Conservation (phyloP, 2,329 filamentous ascomycete genomes). For the Ilyonectria sp. region DNA sequence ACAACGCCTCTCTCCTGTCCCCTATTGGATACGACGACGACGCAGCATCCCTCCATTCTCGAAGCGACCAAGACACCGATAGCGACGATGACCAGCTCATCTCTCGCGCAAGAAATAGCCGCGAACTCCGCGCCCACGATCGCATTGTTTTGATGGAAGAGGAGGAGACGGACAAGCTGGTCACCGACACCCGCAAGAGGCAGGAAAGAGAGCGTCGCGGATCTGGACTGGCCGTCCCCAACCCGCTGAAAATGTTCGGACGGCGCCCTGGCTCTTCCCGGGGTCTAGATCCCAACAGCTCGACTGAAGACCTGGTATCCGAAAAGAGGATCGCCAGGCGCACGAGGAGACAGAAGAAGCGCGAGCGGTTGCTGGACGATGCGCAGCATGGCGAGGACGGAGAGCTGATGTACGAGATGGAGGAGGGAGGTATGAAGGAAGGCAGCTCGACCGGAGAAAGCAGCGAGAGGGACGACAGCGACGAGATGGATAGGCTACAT, state of each 20-base stretch:
- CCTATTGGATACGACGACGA: slow-evolving; percentile 78
- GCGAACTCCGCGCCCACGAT: slow-evolving; percentile 79
- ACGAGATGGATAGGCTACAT: slow-evolving; percentile 69
- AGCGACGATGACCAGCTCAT: slow-evolving; percentile 82
- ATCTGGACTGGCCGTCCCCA: slow-evolving; percentile 65
- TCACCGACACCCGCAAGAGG: slow-evolving; percentile 66
- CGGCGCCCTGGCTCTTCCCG: slow-evolving; percentile 55
- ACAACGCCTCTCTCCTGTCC: slow-evolving; percentile 69
- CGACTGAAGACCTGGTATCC: slow-evolving; percentile 63
- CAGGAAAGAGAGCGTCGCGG: slow-evolving; percentile 66
- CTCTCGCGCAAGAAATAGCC: slow-evolving; percentile 75
- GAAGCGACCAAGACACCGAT: slow-evolving; percentile 81
- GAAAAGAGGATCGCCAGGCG: slow-evolving; percentile 67
- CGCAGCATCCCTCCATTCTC: slow-evolving; percentile 75
- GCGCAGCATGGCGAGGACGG: slow-evolving; percentile 78
- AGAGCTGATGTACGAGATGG: slow-evolving; percentile 90
- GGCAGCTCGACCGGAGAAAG: slow-evolving; percentile 75
- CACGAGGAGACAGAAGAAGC: slow-evolving; percentile 67
- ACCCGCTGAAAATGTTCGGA: slow-evolving; percentile 63
- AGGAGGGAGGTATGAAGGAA: slow-evolving; percentile 81
- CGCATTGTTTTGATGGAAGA: slow-evolving; percentile 81
- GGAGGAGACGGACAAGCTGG: slow-evolving; percentile 77
- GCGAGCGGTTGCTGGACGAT: slow-evolving; percentile 66
- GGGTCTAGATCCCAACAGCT: slow-evolving; percentile 57
- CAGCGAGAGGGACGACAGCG: slow-evolving; percentile 73